These are phyloP conservation scores for Acanthamoeba lenticulata DNA, from an alignment of 208 protist species.

Conservation along the genomic window DNA sequence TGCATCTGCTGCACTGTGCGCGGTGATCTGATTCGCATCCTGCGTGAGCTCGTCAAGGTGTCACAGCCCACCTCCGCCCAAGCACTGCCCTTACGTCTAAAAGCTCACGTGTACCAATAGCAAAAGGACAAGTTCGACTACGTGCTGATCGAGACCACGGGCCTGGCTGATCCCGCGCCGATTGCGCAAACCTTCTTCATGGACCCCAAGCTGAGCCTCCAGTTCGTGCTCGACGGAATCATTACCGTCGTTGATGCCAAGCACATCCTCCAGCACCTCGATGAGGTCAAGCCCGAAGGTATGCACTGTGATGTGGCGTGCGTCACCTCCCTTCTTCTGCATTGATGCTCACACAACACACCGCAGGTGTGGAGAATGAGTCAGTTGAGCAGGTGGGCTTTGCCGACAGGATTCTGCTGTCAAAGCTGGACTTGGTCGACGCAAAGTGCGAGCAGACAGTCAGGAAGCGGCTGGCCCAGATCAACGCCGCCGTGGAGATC, in stretches of 20 bases:
- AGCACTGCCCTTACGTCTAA: not conserved
- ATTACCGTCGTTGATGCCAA: conserved; percentile 78
- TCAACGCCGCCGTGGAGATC: conserved; percentile 69
- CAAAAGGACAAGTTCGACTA: conserved; percentile 69
- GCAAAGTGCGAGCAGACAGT: conserved; percentile 41
- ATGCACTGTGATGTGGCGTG: not conserved
- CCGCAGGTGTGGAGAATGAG: conserved; percentile 12
- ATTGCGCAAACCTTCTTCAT: conserved; percentile 72
- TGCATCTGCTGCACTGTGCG: conserved; percentile 70
- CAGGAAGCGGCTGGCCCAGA: not conserved
- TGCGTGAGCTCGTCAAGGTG: not conserved
- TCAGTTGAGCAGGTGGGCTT: conserved; percentile 71
- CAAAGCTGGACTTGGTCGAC: conserved; percentile 77
- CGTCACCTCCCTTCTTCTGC: not conserved
- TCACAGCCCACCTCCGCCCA: not conserved
- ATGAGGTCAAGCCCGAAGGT: conserved; percentile 39
- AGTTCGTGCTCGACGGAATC: conserved; percentile 78
- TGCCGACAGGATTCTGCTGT: conserved; percentile 76
- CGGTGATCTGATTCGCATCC: conserved; percentile 70
- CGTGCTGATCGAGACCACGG: conserved; percentile 72
- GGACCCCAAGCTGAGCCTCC: conserved; percentile 71
- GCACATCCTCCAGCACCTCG: conserved; percentile 75
- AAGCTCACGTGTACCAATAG: conserved; percentile 53
- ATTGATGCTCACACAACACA: not conserved
- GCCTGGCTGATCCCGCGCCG: conserved; percentile 67